Percentiles rank a stretch among this genome's conserved stretches.
These are phyloP conservation scores for Orbilia brochopaga DNA, from an alignment of 2,329 filamentous ascomycete genomes.

Conservation along the genomic window DNA sequence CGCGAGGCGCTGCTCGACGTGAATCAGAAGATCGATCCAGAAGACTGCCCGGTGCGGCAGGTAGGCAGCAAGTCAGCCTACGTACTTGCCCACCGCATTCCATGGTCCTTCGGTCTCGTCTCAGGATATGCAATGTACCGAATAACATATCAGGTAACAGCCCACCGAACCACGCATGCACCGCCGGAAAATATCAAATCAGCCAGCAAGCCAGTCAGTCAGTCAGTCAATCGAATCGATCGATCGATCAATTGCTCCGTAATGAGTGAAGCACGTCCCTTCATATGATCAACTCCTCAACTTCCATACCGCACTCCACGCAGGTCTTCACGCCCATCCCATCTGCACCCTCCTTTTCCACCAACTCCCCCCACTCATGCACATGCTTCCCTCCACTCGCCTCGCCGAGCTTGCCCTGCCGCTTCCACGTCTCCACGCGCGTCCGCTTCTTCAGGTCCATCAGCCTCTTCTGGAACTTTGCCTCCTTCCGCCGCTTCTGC, in stretches of 20 bases:
- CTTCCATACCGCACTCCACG: conserved; percentile 76
- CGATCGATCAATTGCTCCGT: too few species aligned
- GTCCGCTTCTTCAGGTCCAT: conserved; percentile 92
- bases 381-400: conserved; percentile 72
- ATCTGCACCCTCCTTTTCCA: conserved; percentile 69
- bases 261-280: not conserved
- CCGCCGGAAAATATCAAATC: not conserved
- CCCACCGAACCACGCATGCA: not conserved
- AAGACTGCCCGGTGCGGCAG: not conserved
- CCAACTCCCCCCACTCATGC: conserved; percentile 80
- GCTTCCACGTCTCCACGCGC: conserved; percentile 83
- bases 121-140: too few species aligned
- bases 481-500: conserved; percentile 84
- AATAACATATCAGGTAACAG: not conserved
- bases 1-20: not conserved
- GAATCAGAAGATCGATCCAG: not conserved
- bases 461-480: conserved; percentile 88
- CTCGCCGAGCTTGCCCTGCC: conserved; percentile 66
- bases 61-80: not conserved
- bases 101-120: too few species aligned
- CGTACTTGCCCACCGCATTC: not conserved
- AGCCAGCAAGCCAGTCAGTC: too few species aligned
- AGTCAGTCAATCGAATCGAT: too few species aligned
- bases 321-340: conserved; percentile 78
- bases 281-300: conserved; percentile 75